phyloP scores from a whole-genome alignment of 495 filamentous ascomycete species.

The Jackrogersella minutella region DNA sequence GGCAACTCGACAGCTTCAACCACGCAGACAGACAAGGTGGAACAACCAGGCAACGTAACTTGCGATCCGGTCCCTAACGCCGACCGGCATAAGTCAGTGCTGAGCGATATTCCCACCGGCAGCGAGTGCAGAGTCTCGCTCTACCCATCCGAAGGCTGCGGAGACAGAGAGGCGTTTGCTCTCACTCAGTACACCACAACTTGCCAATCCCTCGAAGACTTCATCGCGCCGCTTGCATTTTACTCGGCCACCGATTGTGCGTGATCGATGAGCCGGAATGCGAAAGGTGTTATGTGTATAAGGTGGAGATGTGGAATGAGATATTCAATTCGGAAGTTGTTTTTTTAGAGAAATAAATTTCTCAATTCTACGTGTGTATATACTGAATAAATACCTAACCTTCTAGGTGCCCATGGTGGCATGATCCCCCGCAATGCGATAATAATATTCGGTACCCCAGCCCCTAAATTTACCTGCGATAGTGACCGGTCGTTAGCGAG shows the following conservation, averaged over 20 bases:
- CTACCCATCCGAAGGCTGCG: constrained; percentile 14
- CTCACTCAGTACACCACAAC: constrained; percentile 24
- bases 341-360: background rate
- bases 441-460: no score
- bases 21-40: constrained; percentile 6
- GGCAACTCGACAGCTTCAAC: constrained; percentile 13
- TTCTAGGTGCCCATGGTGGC: no score
- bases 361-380: background rate
- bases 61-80: constrained; percentile 19
- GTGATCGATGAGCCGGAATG: background rate
- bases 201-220: constrained; percentile 20
- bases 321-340: background rate
- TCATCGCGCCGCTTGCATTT: constrained; percentile 14
- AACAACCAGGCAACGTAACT: constrained; percentile 6
- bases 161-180: constrained; percentile 6
- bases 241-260: constrained; percentile 16
- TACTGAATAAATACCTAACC: no score
- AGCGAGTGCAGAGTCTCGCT: constrained; percentile 22
- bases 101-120: constrained; percentile 8
- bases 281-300: background rate
- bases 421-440: no score
- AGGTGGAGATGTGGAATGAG: background rate
- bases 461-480: no score
- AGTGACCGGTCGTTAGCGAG: no score
- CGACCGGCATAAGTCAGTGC: constrained; percentile 16